Base-by-base conservation (phyloP, 345 rosid genomes). In the Barbarea vulgaris region DNA sequence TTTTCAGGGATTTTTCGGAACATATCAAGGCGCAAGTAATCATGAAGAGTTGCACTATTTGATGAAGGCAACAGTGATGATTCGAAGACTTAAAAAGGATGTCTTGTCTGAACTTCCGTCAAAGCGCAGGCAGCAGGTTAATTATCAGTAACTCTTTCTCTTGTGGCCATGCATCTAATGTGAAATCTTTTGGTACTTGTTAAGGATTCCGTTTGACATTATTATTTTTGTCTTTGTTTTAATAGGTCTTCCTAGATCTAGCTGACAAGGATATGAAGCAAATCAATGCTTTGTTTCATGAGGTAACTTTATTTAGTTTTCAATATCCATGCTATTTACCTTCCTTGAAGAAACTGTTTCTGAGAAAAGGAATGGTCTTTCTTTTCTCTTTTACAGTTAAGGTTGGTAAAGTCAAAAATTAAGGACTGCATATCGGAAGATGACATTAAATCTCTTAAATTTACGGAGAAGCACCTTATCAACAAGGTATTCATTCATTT, bases 51-150 rank as follows among this genome's bases (percentile, higher is more conserved):
- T 94, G 85, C 98, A 94, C 83, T 88, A 84, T 87, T 79, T 91
- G 87, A 91, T 94, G 86, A 94, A 89, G 88, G 93, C 97, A 78
- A 94, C 98, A 15, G 84, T 89, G 50, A 94, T 94, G 98, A 91
- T 94, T 72, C 88, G 98, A 69, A 87, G 98, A 76, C 90, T 88
- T 54, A 94, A 94, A 83, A 94, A 85, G 68, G 96, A 94, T 85
- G 98, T 94, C 71, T 95, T 94, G 65, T 34, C 82, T 55, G 82
- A 94, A 84, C 98, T 94, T 70, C 98, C 98, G 17, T 61, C 84
- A 62, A 91, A 94, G 77, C 94, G 97, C 31, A 87, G 98, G 70
- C 98, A 94, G 72, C 98, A 91, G 90, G 98, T 91, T 68, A 48
- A 48, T 63, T 71, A 30, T 25, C 70, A 39, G 19, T 39, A 42